Evolutionary conservation across 1,284 basidiomycete species (phyloP), one percentile per base, ranked within the genome.

Genomic region (Tausonia pullulans): DNA sequence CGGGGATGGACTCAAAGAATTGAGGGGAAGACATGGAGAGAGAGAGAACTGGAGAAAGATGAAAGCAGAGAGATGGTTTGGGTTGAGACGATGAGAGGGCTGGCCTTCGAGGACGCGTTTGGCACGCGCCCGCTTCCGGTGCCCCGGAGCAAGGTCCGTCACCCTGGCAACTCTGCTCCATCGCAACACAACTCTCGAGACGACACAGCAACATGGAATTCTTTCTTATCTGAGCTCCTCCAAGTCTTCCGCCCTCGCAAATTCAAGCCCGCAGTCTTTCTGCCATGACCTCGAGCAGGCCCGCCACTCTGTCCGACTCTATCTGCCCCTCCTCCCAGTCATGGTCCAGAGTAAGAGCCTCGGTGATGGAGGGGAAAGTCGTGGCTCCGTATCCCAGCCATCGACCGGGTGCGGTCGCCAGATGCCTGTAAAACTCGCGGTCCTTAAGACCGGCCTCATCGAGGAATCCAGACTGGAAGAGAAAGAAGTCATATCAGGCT

Each of bases 391-490:
- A 66, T 3, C 63, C 63, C 7, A 64, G 48, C 63, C 63, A 64
- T 1, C 9, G 8, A 6, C 63, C 68, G 65, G 67, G 56, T 0
- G 60, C 64, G 8, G 41, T 53, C 4, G 44, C 61, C 5, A 27
- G 14, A 43, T 60, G 56, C 14, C 13, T 41, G 56, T 64, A 65
- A 55, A 55, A 67, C 53, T 61, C 48, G 39, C 78, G 56, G 4
- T 75, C 73, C 58, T 74, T 85, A 60, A 90, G 79, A 0, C 94
- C 94, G 27, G 81, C 82, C 69, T 87, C 79, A 5, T 84, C 84
- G 69, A 95, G 85, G 76, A 97, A 91, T 9, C 90, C 90, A 62
- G 81, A 81, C 74, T 97, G 94, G 70, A 95, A 95, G 3, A 76
- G 72, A 46, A 81, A 78, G 48, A 94, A 77, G 73, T 86, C 86